Percentiles rank a stretch among this genome's conserved stretches.
These are phyloP conservation scores for Combretum micranthum DNA, from an alignment of 345 rosid genomes.

Conservation along the genomic window DNA sequence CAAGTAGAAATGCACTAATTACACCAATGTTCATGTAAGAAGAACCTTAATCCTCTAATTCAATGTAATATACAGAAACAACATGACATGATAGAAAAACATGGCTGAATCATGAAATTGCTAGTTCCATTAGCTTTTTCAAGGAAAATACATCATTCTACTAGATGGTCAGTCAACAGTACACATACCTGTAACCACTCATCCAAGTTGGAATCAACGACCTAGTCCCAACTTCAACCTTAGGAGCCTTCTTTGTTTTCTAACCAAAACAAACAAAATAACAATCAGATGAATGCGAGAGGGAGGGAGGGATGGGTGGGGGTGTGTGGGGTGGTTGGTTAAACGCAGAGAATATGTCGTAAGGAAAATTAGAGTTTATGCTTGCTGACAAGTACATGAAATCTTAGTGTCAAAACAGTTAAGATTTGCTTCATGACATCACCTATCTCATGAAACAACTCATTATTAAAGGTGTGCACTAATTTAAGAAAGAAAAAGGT, in stretches of 20 bases:
- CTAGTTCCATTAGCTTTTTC: too few species aligned
- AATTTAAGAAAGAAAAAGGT: too few species aligned
- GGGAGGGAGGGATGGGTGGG: too few species aligned
- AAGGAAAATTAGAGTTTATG: not conserved
- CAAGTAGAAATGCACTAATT: too few species aligned
- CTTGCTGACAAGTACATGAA: too few species aligned
- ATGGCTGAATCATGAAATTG: too few species aligned
- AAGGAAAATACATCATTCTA: not conserved
- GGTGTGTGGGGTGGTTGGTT: too few species aligned
- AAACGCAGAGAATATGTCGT: not conserved
- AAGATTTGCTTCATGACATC: too few species aligned
- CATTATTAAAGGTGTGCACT: too few species aligned
- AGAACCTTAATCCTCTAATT: not conserved
- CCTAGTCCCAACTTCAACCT: slow-evolving; percentile 85
- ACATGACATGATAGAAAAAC: not conserved
- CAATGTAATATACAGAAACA: not conserved
- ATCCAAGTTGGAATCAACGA: slow-evolving; percentile 65
- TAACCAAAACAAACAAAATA: slow-evolving; percentile 13
- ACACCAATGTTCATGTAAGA: too few species aligned
- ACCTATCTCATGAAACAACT: too few species aligned
- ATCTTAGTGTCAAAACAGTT: too few species aligned
- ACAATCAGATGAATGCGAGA: not conserved
- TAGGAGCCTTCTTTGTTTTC: slow-evolving; percentile 76
- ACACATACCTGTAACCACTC: slow-evolving; percentile 89
- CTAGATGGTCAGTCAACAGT: not conserved